A percentile compares a stretch with the other conserved stretches of the same genome.
These are phyloP conservation scores for Cardamine occulta DNA, from an alignment of 345 rosid genomes.

Conservation along the genomic window DNA sequence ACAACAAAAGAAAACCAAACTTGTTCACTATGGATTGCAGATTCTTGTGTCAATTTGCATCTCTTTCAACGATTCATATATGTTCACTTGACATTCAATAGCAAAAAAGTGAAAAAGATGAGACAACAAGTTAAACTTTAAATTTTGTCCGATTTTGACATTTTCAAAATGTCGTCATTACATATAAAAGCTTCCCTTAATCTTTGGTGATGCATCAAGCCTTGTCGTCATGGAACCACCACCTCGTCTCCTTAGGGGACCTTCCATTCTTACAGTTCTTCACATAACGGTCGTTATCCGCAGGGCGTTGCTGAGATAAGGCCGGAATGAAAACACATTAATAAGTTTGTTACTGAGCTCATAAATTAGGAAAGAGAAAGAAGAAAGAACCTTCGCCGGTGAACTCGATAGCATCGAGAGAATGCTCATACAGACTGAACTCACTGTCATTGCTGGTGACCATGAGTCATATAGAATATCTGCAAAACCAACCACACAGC, in stretches of 20 bases:
- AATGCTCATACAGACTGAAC: constrained; percentile 96
- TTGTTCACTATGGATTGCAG: not conserved
- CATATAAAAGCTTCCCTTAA: not conserved
- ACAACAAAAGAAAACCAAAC: not conserved
- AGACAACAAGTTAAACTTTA: no score
- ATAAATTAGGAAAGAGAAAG: not conserved
- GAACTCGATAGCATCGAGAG: constrained; percentile 99
- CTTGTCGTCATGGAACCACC: constrained; percentile 99
- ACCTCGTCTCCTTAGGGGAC: constrained; percentile 98
- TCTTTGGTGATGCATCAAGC: constrained; percentile 30
- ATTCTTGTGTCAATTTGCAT: not conserved
- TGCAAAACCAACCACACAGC: constrained; percentile 29
- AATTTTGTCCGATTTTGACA: no score
- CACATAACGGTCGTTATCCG: constrained; percentile 95
- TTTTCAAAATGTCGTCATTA: not conserved
- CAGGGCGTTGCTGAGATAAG: constrained; percentile 83
- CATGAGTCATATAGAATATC: constrained; percentile 98
- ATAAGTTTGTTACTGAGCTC: not conserved
- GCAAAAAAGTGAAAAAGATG: no score
- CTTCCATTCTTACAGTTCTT: constrained; percentile 94
- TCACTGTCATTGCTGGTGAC: constrained; percentile 99
- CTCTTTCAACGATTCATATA: not conserved
- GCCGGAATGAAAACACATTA: not conserved
- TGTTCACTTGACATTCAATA: not conserved
- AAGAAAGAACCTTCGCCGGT: constrained; percentile 70